These are phyloP conservation scores for Coemansia sp. DNA, from an alignment of 192 early-diverging fungal genomes.

Conservation along the genomic window DNA sequence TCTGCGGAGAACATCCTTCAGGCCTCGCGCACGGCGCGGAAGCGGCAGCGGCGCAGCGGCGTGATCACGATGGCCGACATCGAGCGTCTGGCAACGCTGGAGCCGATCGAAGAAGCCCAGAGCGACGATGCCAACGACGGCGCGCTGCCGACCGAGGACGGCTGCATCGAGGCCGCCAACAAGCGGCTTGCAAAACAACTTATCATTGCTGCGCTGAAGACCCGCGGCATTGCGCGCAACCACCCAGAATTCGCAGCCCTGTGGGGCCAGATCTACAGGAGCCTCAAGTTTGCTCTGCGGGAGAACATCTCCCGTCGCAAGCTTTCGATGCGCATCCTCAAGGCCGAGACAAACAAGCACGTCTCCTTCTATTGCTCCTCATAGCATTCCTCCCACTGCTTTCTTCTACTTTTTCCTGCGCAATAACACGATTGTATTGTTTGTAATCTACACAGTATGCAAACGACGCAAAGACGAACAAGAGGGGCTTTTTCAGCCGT, in stretches of 20 bases:
- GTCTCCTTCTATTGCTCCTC: conserved; percentile 37
- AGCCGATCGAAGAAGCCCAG: neutral
- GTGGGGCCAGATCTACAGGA: conserved; percentile 55
- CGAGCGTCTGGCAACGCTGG: conserved; percentile 23
- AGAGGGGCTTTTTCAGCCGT: neutral
- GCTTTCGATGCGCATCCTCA: conserved; percentile 29
- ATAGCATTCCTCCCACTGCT: neutral
- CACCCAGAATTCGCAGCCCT: conserved; percentile 49
- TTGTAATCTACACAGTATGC: too few relatives aligned
- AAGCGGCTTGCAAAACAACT: conserved; percentile 53
- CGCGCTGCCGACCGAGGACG: neutral
- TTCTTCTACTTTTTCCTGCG: neutral
- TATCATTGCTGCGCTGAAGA: conserved; percentile 48
- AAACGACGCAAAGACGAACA: too few relatives aligned
- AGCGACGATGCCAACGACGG: neutral
- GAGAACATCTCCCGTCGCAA: conserved; percentile 23
- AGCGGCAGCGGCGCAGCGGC: conserved; percentile 10
- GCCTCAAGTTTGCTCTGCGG: conserved; percentile 53
- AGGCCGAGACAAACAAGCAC: conserved; percentile 46
- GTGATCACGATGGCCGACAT: conserved; percentile 48
- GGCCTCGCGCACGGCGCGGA: conserved; percentile 9
- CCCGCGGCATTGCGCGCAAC: conserved; percentile 37
- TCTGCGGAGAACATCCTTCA: conserved; percentile 32
- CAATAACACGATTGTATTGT: neutral
- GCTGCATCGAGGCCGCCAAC: conserved; percentile 27